These are phyloP conservation scores for Leishmania arabica DNA, from an alignment of 208 protist species.

Conservation along the genomic window DNA sequence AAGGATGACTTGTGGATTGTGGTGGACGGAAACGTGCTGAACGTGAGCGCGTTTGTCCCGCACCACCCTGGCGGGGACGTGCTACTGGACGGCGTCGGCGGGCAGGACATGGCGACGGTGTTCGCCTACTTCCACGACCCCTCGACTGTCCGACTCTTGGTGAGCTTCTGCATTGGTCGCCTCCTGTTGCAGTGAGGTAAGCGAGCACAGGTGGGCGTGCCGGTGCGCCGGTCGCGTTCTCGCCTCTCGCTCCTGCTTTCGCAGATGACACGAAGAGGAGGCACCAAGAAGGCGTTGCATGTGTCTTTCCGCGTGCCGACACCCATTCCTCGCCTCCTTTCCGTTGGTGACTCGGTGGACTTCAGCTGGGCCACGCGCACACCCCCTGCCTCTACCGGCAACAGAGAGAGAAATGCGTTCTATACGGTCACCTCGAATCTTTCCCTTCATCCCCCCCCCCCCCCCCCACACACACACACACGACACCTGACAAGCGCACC, in stretches of 20 bases:
- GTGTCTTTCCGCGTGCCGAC: background rate
- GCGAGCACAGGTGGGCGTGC: background rate
- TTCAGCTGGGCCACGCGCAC: background rate
- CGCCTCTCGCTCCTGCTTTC: background rate
- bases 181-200: background rate
- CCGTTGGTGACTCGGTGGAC: background rate
- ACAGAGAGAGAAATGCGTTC: background rate
- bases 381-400: background rate
- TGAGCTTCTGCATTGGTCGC: conserved; percentile 71
- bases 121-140: conserved; percentile 67
- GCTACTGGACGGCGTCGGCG: conserved; percentile 61
- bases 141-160: conserved; percentile 42
- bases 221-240: background rate
- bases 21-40: conserved; percentile 72
- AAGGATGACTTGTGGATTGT: conserved; percentile 70
- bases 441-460: background rate
- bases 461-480: too few species aligned
- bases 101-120: conserved; percentile 52
- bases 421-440: background rate
- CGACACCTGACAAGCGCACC: background rate
- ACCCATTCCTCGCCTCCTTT: background rate
- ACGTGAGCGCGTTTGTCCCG: conserved; percentile 60
- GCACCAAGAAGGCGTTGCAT: background rate
- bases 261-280: background rate
- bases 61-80: conserved; percentile 70